phyloP scores from a whole-genome alignment of 306 rosid genomes.

The Trifolium fragiferum region DNA sequence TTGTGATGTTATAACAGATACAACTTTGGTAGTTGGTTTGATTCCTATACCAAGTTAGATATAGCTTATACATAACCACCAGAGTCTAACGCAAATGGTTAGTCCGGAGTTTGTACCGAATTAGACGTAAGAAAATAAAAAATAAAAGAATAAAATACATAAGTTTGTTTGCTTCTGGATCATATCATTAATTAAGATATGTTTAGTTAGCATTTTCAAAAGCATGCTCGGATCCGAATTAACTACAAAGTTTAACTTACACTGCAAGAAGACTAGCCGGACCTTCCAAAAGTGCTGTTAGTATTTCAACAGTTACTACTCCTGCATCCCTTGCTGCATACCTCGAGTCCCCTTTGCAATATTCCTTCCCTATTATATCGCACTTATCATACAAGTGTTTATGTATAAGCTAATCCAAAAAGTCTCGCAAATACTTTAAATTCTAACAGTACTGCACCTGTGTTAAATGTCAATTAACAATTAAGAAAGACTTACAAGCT shows the following conservation, averaged over 20 bases:
- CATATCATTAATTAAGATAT: neutral
- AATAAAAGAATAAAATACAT: neutral
- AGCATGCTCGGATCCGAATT: neutral
- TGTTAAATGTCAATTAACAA: neutral
- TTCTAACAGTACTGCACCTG: neutral
- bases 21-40: no score
- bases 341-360: conserved; percentile 98
- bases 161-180: no score
- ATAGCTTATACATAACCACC: no score
- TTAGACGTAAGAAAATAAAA: no score
- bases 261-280: conserved; percentile 83
- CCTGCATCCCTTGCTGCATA: conserved; percentile 81
- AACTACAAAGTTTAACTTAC: conserved; percentile 55
- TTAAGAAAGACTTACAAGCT: conserved; percentile 71
- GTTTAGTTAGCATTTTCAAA: neutral
- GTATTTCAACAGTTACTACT: conserved; percentile 72
- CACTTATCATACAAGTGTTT: neutral
- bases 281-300: conserved; percentile 79
- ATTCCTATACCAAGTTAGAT: neutral
- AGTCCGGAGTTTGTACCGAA: no score
- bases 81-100: no score
- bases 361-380: conserved; percentile 82
- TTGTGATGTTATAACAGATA: no score
- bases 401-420: neutral
- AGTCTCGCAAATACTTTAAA: neutral